Conservation (phyloP, 1,139 yeast species). For the Candida pseudoviswanathii region DNA sequence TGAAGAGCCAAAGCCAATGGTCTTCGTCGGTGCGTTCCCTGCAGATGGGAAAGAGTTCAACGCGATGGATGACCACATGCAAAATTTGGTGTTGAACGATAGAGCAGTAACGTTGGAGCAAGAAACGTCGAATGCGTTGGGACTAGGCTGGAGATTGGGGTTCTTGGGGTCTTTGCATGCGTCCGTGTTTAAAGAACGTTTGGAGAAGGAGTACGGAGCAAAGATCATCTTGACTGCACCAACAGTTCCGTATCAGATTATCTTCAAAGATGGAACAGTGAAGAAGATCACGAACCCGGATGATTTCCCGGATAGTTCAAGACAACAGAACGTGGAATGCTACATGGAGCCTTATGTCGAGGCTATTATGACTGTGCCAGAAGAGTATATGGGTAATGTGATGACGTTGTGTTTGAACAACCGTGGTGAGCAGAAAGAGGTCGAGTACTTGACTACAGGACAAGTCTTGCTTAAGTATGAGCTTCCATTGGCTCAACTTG, state of each 20-base stretch:
- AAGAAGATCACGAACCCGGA: slow-evolving; percentile 82
- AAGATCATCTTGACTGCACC: slow-evolving; percentile 92
- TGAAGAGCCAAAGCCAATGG: slow-evolving; percentile 98
- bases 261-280: slow-evolving; percentile 64
- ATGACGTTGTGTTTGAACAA: slow-evolving; percentile 83
- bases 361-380: slow-evolving; percentile 89
- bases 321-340: slow-evolving; percentile 51
- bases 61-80: slow-evolving; percentile 85
- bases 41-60: slow-evolving; percentile 93
- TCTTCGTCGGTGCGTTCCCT: slow-evolving; percentile 96
- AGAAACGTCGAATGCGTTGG: slow-evolving; percentile 92
- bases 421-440: slow-evolving; percentile 79
- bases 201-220: slow-evolving; percentile 93
- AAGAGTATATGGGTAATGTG: slow-evolving; percentile 83
- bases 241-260: slow-evolving; percentile 86
- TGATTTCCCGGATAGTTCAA: slow-evolving; percentile 73
- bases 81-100: slow-evolving; percentile 85
- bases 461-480: slow-evolving; percentile 81
- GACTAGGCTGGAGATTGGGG: slow-evolving; percentile 97
- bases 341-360: slow-evolving; percentile 89
- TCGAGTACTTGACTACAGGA: slow-evolving; percentile 76
- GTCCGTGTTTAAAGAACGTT: slow-evolving; percentile 86
- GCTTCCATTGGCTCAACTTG: slow-evolving; percentile 84
- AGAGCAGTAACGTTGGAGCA: slow-evolving; percentile 86
- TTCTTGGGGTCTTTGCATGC: slow-evolving; percentile 95